Conservation (phyloP, 108 stramenopile genomes). For the Bacterosira constricta region DNA sequence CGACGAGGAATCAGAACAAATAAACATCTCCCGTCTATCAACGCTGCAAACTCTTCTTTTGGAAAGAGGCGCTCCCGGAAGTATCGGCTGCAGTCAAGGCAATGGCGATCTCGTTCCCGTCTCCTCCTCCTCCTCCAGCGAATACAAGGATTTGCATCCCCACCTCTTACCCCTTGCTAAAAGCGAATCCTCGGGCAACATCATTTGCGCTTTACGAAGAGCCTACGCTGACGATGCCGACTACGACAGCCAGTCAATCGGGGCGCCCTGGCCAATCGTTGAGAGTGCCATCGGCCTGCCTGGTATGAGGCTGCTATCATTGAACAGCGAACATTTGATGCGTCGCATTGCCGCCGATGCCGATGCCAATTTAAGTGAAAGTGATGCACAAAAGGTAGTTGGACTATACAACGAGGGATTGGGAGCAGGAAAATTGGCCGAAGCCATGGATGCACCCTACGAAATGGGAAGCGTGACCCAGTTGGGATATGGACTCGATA, state of each 20-base stretch:
- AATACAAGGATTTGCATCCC: constrained; percentile 70
- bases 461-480: constrained; percentile 64
- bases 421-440: constrained; percentile 45
- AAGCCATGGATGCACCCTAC: constrained; percentile 64
- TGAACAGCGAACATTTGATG: constrained; percentile 85
- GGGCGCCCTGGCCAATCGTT: constrained; percentile 82
- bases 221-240: constrained; percentile 67
- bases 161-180: constrained; percentile 71
- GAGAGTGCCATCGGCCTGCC: constrained; percentile 61
- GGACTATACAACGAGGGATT: constrained; percentile 74
- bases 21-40: constrained; percentile 58
- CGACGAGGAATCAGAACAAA: not conserved
- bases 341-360: constrained; percentile 75
- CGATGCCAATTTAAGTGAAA: constrained; percentile 51
- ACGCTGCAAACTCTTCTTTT: constrained; percentile 71
- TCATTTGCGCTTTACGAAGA: constrained; percentile 74
- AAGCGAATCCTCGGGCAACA: constrained; percentile 59
- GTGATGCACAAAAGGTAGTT: constrained; percentile 38
- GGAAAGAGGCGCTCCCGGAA: constrained; percentile 79
- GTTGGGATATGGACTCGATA: constrained; percentile 84
- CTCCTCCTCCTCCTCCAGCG: constrained; percentile 5
- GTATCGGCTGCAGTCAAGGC: constrained; percentile 51
- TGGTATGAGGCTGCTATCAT: constrained; percentile 69
- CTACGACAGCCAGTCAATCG: constrained; percentile 50
- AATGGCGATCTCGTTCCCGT: constrained; percentile 66